A percentile compares a stretch with the other conserved stretches of the same genome.
Evolutionary conservation across 441 rosid species (phyloP).

Genomic region (Adansonia madagascariensis): DNA sequence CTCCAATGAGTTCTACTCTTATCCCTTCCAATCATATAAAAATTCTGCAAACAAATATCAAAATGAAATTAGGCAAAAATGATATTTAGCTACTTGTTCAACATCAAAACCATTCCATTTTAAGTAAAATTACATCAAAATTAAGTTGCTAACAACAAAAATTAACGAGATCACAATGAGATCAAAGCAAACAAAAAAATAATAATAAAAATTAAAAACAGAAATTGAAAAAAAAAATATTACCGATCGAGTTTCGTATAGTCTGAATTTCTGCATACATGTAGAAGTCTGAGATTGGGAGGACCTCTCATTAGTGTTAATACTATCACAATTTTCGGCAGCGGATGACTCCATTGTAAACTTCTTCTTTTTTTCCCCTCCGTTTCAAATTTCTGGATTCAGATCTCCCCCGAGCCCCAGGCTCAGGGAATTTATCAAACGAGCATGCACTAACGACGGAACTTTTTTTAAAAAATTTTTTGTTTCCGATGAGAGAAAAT

Average conservation of each 20-base stretch:
- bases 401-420: constrained; percentile 76
- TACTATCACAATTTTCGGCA: constrained; percentile 36
- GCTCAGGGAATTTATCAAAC: constrained; percentile 66
- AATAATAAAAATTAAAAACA: constrained; percentile 27
- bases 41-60: constrained; percentile 54
- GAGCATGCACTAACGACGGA: constrained; percentile 56
- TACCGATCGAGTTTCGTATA: constrained; percentile 80
- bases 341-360: constrained; percentile 42
- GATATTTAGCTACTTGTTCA: neutral
- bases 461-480: neutral
- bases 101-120: neutral
- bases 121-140: neutral
- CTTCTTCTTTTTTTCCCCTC: neutral
- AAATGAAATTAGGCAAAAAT: constrained; percentile 18
- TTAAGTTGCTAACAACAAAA: neutral
- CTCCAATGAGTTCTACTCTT: constrained; percentile 81
- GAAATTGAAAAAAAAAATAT: neutral
- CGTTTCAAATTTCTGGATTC: constrained; percentile 20
- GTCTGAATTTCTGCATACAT: constrained; percentile 74
- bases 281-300: constrained; percentile 34
- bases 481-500: neutral
- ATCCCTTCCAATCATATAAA: constrained; percentile 95
- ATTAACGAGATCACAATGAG: constrained; percentile 14
- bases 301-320: constrained; percentile 35
- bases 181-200: constrained; percentile 15